A percentile compares a stretch with the other conserved stretches of the same genome.
These are phyloP conservation scores for Rhizopogon rudus DNA, from an alignment of 768 basidiomycete species.

Conservation along the genomic window DNA sequence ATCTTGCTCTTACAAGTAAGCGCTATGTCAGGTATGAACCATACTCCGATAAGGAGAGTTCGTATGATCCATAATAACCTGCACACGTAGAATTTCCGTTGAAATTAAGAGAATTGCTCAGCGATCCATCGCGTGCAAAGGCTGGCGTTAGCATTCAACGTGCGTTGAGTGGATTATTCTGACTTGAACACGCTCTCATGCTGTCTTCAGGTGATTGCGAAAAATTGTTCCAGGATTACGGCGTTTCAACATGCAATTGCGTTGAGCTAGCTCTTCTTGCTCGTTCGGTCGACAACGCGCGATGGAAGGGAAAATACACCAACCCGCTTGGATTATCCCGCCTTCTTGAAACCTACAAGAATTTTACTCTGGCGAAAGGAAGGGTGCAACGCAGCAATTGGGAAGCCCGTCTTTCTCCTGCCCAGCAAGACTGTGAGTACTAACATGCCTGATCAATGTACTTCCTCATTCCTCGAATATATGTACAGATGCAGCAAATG, in stretches of 20 bases:
- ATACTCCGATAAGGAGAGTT: not conserved
- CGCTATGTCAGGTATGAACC: slow-evolving; percentile 44
- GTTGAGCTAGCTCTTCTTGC: slow-evolving; percentile 72
- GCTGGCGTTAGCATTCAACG: slow-evolving; percentile 74
- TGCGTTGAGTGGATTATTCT: slow-evolving; percentile 21
- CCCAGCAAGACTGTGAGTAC: slow-evolving; percentile 59
- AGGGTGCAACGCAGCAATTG: slow-evolving; percentile 65
- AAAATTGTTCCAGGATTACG: slow-evolving; percentile 52
- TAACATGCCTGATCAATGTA: not conserved
- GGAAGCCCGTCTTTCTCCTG: slow-evolving; percentile 42
- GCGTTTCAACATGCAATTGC: slow-evolving; percentile 40
- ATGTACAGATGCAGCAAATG: slow-evolving; percentile 61
- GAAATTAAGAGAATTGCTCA: slow-evolving; percentile 47
- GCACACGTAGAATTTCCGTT: slow-evolving; percentile 45
- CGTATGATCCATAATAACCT: not conserved
- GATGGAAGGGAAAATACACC: slow-evolving; percentile 71
- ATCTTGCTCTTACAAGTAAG: slow-evolving; percentile 65
- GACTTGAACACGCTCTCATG: not conserved
- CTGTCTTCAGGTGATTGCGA: slow-evolving; percentile 51
- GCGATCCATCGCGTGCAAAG: slow-evolving; percentile 51
- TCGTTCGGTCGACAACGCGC: slow-evolving; percentile 60
- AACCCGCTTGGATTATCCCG: slow-evolving; percentile 57
- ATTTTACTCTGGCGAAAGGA: slow-evolving; percentile 50
- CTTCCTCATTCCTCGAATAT: not conserved
- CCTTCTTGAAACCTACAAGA: slow-evolving; percentile 58